Conservation (phyloP, 1,284 basidiomycete species). For the Puccinia horiana region DNA sequence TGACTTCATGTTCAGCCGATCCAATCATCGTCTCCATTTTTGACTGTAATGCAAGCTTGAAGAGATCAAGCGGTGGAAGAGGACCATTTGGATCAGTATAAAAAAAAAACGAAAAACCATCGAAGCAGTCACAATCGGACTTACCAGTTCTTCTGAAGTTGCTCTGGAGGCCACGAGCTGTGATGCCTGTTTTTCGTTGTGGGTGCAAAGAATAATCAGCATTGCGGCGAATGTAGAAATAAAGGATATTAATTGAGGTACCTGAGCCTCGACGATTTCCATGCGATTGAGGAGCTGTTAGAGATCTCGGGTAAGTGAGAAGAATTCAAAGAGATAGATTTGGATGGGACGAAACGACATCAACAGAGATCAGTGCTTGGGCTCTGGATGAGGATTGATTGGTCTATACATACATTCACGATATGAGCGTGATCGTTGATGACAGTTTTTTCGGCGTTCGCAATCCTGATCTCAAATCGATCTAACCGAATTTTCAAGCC, state of each 20-base stretch:
- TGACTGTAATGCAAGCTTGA: not conserved
- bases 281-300: conserved; percentile 13
- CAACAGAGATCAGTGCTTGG: not conserved
- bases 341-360: not conserved
- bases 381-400: not conserved
- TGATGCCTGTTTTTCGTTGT: not conserved
- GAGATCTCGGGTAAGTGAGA: not conserved
- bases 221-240: not conserved
- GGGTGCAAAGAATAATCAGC: not conserved
- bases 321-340: not conserved
- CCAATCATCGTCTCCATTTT: not conserved
- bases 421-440: not conserved
- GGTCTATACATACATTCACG: not conserved
- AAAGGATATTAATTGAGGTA: not conserved
- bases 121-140: not conserved
- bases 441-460: not conserved
- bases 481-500: not conserved
- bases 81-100: not conserved
- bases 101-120: not conserved
- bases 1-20: not conserved
- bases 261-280: not conserved
- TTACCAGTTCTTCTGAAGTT: conserved; percentile 10
- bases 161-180: not conserved
- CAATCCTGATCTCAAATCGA: conserved; percentile 8
- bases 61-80: not conserved